These are phyloP conservation scores for Microdochium trichocladiopsis DNA, from an alignment of 2,329 filamentous ascomycete genomes.

Conservation along the genomic window DNA sequence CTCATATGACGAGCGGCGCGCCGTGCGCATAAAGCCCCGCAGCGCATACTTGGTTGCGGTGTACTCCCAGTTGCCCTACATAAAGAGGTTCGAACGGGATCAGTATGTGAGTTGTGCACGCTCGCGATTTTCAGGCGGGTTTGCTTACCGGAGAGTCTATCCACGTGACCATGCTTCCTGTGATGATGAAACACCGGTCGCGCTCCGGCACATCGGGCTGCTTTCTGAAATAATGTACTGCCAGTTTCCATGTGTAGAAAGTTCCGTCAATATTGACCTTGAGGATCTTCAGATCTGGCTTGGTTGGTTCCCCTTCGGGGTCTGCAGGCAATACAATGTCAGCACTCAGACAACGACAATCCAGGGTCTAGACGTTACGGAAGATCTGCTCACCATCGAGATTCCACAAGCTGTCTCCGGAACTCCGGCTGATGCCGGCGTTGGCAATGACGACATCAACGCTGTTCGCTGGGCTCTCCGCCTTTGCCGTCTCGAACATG, in stretches of 20 bases:
- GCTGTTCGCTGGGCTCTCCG: constrained; percentile 25
- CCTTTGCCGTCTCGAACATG: constrained; percentile 30
- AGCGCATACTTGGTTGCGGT: constrained; percentile 35
- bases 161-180: constrained; percentile 37
- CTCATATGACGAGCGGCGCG: constrained; percentile 25
- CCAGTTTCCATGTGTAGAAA: constrained; percentile 37
- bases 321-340: constrained; percentile 4
- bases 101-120: background rate
- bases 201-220: constrained; percentile 26
- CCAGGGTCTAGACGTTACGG: no score
- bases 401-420: constrained; percentile 28
- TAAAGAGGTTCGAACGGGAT: background rate
- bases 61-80: constrained; percentile 27
- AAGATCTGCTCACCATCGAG: constrained; percentile 27
- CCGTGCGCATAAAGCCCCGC: constrained; percentile 33
- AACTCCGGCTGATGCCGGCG: constrained; percentile 32
- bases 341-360: no score
- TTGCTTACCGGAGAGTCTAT: constrained; percentile 31
- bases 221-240: constrained; percentile 36
- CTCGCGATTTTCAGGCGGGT: no score
- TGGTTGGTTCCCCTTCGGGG: constrained; percentile 17
- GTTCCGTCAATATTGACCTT: constrained; percentile 32
- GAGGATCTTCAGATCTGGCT: constrained; percentile 32
- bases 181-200: constrained; percentile 41
- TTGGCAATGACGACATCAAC: constrained; percentile 40